Evolutionary conservation across 2,329 filamentous ascomycete genomes (phyloP).

Genomic region (Dothistroma pini): DNA sequence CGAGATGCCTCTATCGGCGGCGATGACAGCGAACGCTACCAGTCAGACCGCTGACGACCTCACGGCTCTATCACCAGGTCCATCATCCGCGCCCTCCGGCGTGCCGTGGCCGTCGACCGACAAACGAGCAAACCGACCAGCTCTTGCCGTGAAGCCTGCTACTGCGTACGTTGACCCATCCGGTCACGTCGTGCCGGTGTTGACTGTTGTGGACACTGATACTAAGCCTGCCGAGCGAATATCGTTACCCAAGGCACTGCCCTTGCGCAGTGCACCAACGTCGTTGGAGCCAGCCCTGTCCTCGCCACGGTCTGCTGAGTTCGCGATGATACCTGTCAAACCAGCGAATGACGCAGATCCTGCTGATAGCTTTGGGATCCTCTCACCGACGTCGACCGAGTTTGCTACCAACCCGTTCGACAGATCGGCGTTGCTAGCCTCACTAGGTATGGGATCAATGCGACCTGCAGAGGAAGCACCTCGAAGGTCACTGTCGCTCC

Average conservation of each 20-base stretch:
- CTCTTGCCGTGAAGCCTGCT: constrained; percentile 45
- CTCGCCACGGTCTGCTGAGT: constrained; percentile 41
- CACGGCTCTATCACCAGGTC: constrained; percentile 49
- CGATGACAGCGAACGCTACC: constrained; percentile 12
- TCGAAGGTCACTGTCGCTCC: constrained; percentile 23
- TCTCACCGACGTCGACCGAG: constrained; percentile 42
- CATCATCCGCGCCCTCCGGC: constrained; percentile 63
- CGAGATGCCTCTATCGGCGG: constrained; percentile 24
- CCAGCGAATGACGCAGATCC: constrained; percentile 33
- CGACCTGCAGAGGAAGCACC: constrained; percentile 24
- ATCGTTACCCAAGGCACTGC: neutral
- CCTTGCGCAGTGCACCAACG: neutral
- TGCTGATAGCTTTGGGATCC: constrained; percentile 37
- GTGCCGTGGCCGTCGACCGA: constrained; percentile 57
- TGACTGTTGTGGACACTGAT: constrained; percentile 25
- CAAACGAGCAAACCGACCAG: constrained; percentile 26
- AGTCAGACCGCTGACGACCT: constrained; percentile 23
- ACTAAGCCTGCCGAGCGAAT: constrained; percentile 1
- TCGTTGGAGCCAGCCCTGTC: neutral
- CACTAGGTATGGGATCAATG: constrained; percentile 37
- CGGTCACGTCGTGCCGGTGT: constrained; percentile 33
- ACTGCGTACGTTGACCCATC: constrained; percentile 45
- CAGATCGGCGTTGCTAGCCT: constrained; percentile 34
- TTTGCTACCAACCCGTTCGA: constrained; percentile 37
- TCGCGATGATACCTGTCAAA: constrained; percentile 35